These are phyloP conservation scores for Amylocarpus encephaloides DNA, from an alignment of 2,329 filamentous ascomycete species.

Conservation along the genomic window DNA sequence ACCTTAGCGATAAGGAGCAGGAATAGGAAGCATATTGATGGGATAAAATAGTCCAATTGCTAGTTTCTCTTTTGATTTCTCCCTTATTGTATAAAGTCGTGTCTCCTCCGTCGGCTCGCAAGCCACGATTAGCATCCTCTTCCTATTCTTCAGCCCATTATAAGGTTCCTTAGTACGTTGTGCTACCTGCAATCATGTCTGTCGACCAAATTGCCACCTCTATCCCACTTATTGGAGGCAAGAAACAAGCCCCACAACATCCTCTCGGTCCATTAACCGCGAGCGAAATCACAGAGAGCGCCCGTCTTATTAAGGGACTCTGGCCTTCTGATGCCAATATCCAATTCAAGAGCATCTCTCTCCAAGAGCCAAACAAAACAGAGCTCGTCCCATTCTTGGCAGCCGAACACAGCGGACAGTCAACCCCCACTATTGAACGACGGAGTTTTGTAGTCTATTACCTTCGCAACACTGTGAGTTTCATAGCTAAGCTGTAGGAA, in stretches of 20 bases:
- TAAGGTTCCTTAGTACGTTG: neutral
- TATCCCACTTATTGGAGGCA: constrained; percentile 23
- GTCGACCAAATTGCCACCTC: constrained; percentile 22
- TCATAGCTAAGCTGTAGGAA: neutral
- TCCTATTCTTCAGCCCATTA: neutral
- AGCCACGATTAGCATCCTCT: neutral
- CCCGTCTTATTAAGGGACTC: constrained; percentile 42
- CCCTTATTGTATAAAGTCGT: neutral
- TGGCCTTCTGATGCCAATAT: constrained; percentile 51
- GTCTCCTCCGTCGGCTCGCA: neutral
- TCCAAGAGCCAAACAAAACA: constrained; percentile 50
- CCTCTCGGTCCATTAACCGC: constrained; percentile 54
- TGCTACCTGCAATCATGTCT: constrained; percentile 14
- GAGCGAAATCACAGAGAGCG: constrained; percentile 48
- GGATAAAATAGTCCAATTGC: neutral
- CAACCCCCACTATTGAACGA: constrained; percentile 39
- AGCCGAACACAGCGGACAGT: constrained; percentile 39
- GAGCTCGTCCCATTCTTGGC: constrained; percentile 45
- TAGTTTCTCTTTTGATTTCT: neutral
- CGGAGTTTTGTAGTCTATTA: constrained; percentile 53
- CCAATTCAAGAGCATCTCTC: constrained; percentile 57
- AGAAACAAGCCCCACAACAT: constrained; percentile 34
- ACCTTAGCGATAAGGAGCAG: constrained; percentile 2
- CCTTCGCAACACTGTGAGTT: constrained; percentile 50
- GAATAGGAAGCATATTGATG: neutral